Base-by-base conservation (phyloP, 345 rosid species). In the Mangifera indica region DNA sequence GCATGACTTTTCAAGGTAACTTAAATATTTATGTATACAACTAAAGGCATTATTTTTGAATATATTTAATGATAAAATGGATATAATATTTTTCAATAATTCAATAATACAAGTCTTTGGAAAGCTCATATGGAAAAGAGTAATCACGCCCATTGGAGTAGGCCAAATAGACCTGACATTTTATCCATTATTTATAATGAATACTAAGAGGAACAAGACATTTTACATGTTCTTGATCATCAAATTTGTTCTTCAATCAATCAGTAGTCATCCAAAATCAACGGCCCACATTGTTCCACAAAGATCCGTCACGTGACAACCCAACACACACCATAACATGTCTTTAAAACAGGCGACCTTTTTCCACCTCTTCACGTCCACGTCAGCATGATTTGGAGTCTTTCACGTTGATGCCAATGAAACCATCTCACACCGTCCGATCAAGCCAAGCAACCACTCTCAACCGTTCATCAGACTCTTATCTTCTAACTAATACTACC, bases 351-450 rank as follows among this genome's bases (percentile, higher is more conserved):
- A 12, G 42, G 53, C 22, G 12, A n/a, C n/a, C 20, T 13, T 72
- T 70, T 79, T 22, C 20, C 3, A 22, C 40, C 20, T 5, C 63
- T 1, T 44, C 8, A 29, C 2, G 59, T 73, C 86, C 84, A 72
- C 74, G 80, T 82, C 81, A 65, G 11, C 45, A 18, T 6, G 63
- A 62, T 71, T 79, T 81, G 76, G 81, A 56, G 72, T 73, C 74
- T 65, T 60, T 44, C n/a, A 45, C 76, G 76, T 67, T 60, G 66
- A 69, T 25, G 73, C 20, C 72, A 22, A 67, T 29, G 75, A 75
- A 59, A 21, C 25, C 56, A 62, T 34, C 64, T 3, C 24, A 58
- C 52, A 44, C 76, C 84, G 84, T 78, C 60, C 17, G 84, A 83
- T 83, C 66, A 66, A 10, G 53, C 46, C 26, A 67, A 44, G 18